Percentiles rank a stretch among this genome's conserved stretches.
phyloP scores from a whole-genome alignment of 179 eudicot species.

The Drosera spatulata region DNA sequence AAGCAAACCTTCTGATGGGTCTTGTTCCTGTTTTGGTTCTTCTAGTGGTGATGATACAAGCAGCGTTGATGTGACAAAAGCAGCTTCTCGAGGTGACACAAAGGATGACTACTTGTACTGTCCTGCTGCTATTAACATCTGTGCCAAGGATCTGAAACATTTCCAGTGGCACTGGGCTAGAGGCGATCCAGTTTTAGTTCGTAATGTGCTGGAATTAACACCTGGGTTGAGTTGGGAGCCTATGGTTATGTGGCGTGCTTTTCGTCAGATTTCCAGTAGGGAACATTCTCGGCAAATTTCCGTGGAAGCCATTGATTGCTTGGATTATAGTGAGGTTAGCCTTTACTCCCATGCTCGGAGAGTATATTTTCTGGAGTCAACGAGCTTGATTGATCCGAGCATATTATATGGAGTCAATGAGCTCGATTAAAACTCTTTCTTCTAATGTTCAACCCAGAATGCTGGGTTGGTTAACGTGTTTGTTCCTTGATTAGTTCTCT shows the following conservation, averaged over 20 bases:
- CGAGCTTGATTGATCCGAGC: too few relatives aligned
- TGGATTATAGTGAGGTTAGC: slow-evolving; percentile 18
- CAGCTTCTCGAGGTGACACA: slow-evolving; percentile 52
- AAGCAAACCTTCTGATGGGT: slow-evolving; percentile 12
- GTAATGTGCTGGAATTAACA: slow-evolving; percentile 49
- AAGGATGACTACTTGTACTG: slow-evolving; percentile 48
- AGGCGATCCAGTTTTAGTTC: slow-evolving; percentile 73
- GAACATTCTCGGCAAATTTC: slow-evolving; percentile 24
- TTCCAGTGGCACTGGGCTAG: slow-evolving; percentile 75
- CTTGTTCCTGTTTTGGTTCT: slow-evolving; percentile 34
- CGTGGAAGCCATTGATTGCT: slow-evolving; percentile 50
- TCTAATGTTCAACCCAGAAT: too few relatives aligned
- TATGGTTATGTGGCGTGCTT: slow-evolving; percentile 17
- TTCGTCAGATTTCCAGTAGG: slow-evolving; percentile 38
- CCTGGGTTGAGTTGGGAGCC: slow-evolving; percentile 96
- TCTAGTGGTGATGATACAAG: slow-evolving; percentile 3
- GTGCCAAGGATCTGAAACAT: slow-evolving; percentile 28
- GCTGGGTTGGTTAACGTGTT: too few relatives aligned
- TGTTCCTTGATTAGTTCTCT: too few relatives aligned
- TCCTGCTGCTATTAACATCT: slow-evolving; percentile 38
- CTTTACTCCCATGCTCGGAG: too few relatives aligned
- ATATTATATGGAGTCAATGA: too few relatives aligned
- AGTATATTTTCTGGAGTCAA: too few relatives aligned
- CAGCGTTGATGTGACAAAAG: slow-evolving; percentile 26
- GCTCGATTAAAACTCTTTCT: too few relatives aligned